These are phyloP conservation scores for Aureobasidium namibiae DNA, from an alignment of 2,329 filamentous ascomycete genomes.

Conservation along the genomic window DNA sequence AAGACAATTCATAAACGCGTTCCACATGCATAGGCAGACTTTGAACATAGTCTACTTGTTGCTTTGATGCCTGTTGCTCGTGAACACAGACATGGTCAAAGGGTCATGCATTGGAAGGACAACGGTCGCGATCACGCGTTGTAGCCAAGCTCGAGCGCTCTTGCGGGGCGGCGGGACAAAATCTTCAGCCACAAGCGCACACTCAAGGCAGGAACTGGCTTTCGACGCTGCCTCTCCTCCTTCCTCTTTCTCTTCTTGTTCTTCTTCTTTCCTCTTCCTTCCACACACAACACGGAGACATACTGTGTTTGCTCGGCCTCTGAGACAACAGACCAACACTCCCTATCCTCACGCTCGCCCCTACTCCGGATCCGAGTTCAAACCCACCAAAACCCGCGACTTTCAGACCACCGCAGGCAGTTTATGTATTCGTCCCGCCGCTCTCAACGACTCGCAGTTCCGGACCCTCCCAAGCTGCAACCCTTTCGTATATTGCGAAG, in stretches of 20 bases:
- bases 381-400: conserved; percentile 12
- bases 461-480: conserved; percentile 91
- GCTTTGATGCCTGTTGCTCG: background rate
- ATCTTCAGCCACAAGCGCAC: background rate
- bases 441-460: conserved; percentile 88
- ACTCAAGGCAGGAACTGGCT: background rate
- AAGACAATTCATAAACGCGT: background rate
- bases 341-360: background rate
- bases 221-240: background rate
- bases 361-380: conserved; percentile 2
- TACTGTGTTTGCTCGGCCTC: conserved; percentile 9
- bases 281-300: background rate
- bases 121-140: background rate
- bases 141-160: background rate
- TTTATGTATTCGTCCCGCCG: conserved; percentile 99
- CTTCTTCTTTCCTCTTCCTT: background rate
- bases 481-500: conserved; percentile 93
- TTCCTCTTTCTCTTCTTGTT: background rate
- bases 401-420: conserved; percentile 30
- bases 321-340: conserved; percentile 1
- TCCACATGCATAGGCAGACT: background rate
- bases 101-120: background rate
- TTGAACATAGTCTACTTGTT: background rate
- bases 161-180: background rate
- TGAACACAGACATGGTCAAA: background rate